These are phyloP conservation scores for Elsinoe ampelina DNA, from an alignment of 2,329 filamentous ascomycete species.

Conservation along the genomic window DNA sequence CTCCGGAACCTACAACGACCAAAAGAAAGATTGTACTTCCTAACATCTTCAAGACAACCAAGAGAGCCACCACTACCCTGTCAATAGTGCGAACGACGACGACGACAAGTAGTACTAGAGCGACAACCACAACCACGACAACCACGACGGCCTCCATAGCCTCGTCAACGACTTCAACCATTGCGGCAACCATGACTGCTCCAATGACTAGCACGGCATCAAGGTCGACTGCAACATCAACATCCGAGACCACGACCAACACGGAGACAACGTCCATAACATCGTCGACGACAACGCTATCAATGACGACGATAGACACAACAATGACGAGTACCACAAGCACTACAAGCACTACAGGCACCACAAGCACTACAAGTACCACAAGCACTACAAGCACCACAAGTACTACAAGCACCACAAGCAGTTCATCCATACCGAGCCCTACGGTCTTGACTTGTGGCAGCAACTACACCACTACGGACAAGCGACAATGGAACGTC, in stretches of 20 bases:
- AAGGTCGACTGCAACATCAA: not conserved
- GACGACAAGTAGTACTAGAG: not conserved
- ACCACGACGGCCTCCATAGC: not conserved
- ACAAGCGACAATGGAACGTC: not conserved
- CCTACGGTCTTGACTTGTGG: not conserved
- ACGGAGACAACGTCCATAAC: not conserved
- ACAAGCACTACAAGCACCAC: not conserved
- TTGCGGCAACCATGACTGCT: not conserved
- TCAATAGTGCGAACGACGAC: not conserved
- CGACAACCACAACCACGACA: not conserved
- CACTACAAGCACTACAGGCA: not conserved
- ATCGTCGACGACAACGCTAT: not conserved
- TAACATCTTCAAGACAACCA: not conserved
- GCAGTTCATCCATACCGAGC: not conserved
- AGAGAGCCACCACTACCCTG: not conserved
- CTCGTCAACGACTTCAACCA: not conserved
- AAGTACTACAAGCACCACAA: not conserved
- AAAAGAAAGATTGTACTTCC: not conserved
- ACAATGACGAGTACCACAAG: not conserved
- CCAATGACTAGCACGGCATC: not conserved
- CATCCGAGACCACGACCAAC: not conserved
- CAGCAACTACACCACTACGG: not conserved
- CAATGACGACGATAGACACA: not conserved
- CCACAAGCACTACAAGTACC: not conserved
- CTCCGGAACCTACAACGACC: not conserved